A percentile compares a stretch with the other conserved stretches of the same genome.
phyloP scores from a whole-genome alignment of 768 basidiomycete genomes.

The Tricholoma terreum region DNA sequence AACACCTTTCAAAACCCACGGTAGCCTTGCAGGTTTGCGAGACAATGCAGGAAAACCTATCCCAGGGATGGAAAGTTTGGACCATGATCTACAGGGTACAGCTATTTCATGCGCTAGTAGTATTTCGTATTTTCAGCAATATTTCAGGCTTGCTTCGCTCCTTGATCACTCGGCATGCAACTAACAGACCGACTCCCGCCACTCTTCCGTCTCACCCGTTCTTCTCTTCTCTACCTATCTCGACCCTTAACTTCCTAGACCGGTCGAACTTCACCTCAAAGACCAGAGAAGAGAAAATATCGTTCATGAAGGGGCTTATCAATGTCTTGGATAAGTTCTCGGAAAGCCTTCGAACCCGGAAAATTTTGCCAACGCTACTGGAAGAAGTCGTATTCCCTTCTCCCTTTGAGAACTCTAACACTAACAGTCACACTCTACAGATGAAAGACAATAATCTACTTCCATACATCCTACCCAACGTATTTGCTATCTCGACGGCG shows the following conservation, averaged over 20 bases:
- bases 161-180: slow-evolving; percentile 77
- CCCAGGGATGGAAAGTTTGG: slow-evolving; percentile 61
- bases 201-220: slow-evolving; percentile 83
- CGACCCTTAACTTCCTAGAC: slow-evolving; percentile 94
- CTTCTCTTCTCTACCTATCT: slow-evolving; percentile 94
- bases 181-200: slow-evolving; percentile 69
- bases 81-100: slow-evolving; percentile 70
- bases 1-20: slow-evolving; percentile 86
- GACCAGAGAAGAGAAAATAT: slow-evolving; percentile 92
- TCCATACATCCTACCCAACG: slow-evolving; percentile 94
- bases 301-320: slow-evolving; percentile 89
- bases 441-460: slow-evolving; percentile 94
- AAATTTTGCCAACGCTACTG: slow-evolving; percentile 86
- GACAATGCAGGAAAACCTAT: slow-evolving; percentile 65
- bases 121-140: slow-evolving; percentile 6
- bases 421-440: slow-evolving; percentile 31
- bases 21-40: slow-evolving; percentile 65
- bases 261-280: slow-evolving; percentile 94
- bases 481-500: slow-evolving; percentile 82
- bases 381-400: slow-evolving; percentile 66
- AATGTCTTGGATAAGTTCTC: slow-evolving; percentile 81
- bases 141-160: slow-evolving; percentile 68
- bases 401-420: background rate
- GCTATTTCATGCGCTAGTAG: background rate
- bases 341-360: slow-evolving; percentile 80